Evolutionary conservation across 2,329 filamentous ascomycete genomes (phyloP).

Genomic region (Ceratocystis cubensis): DNA sequence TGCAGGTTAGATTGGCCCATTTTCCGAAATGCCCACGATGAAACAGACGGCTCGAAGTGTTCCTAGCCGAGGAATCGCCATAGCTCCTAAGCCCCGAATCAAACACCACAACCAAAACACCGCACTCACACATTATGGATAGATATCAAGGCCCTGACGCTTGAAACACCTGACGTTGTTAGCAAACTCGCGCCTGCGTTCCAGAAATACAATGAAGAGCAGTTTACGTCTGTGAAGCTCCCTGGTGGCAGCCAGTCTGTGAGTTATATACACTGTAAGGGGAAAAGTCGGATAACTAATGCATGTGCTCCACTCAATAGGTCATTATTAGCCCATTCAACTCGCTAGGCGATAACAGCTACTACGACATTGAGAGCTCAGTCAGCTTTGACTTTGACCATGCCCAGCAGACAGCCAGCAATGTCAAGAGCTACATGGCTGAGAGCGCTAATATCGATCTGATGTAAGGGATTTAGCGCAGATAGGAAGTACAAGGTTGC

Average conservation of each 20-base stretch:
- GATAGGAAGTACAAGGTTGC: not conserved
- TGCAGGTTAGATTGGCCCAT: constrained; percentile 18
- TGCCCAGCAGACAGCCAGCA: constrained; percentile 67
- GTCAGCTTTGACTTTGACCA: constrained; percentile 87
- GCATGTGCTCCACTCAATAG: constrained; percentile 28
- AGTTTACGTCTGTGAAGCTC: constrained; percentile 78
- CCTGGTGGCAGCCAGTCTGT: constrained; percentile 62
- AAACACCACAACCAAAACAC: not conserved
- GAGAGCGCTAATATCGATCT: constrained; percentile 68
- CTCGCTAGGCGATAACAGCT: constrained; percentile 63
- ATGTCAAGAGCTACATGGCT: constrained; percentile 62
- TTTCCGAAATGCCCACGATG: not conserved
- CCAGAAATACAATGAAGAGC: constrained; percentile 90
- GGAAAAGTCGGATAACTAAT: not conserved
- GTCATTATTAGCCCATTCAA: constrained; percentile 84
- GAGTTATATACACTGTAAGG: constrained; percentile 20
- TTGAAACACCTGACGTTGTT: constrained; percentile 54
- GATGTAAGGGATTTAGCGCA: constrained; percentile 45
- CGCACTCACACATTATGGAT: constrained; percentile 20
- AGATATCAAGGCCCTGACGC: constrained; percentile 85
- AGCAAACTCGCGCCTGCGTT: constrained; percentile 70
- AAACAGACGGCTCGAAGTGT: not conserved
- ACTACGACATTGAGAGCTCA: constrained; percentile 80
- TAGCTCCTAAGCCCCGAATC: not conserved
- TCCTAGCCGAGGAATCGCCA: not conserved